phyloP scores from a whole-genome alignment of 345 rosid genomes.

The Lepidium didymum region DNA sequence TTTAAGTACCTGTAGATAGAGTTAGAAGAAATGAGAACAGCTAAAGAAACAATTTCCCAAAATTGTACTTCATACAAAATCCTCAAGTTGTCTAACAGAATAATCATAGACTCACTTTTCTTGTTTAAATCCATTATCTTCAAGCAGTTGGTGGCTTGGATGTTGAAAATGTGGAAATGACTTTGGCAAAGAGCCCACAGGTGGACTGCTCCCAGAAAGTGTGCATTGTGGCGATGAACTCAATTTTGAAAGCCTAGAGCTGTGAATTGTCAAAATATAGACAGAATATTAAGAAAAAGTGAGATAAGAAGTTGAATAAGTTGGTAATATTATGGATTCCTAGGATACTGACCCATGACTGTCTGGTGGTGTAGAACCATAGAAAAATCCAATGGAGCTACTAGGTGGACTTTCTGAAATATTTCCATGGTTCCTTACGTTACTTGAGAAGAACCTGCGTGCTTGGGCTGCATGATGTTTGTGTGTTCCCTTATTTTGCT shows the following conservation, averaged over 20 bases:
- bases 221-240: constrained; percentile 69
- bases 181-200: constrained; percentile 93
- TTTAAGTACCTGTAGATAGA: constrained; percentile 67
- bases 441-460: constrained; percentile 78
- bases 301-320: neutral
- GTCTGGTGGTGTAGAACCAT: constrained; percentile 95
- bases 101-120: constrained; percentile 60
- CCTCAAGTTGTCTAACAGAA: neutral
- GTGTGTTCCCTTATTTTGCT: constrained; percentile 50
- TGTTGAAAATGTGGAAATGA: constrained; percentile 91
- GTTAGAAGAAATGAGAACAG: neutral
- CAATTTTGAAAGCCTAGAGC: constrained; percentile 69
- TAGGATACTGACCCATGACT: constrained; percentile 61
- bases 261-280: constrained; percentile 30
- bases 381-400: constrained; percentile 90
- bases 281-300: neutral
- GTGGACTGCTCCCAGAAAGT: constrained; percentile 81
- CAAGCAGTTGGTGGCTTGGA: constrained; percentile 91
- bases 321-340: constrained; percentile 8
- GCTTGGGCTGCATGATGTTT: constrained; percentile 60
- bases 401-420: constrained; percentile 95
- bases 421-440: constrained; percentile 61
- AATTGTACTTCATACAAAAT: constrained; percentile 2
- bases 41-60: constrained; percentile 1
- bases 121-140: constrained; percentile 94